Evolutionary conservation across 352 stramenopile species (phyloP).

Genomic region (Aphanomyces astaci): DNA sequence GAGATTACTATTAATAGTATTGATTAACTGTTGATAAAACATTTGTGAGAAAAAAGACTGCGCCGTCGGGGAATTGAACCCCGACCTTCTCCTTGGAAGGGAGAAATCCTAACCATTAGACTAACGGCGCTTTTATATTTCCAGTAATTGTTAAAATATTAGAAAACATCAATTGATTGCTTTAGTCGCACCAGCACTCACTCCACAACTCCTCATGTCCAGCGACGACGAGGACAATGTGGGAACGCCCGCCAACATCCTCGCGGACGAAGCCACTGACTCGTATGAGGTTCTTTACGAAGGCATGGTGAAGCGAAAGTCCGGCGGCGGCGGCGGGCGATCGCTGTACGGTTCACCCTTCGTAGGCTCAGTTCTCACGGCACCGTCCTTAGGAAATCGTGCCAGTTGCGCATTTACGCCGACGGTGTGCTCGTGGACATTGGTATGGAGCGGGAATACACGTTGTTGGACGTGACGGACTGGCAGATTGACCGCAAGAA

Average conservation of each 20-base stretch:
- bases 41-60: too few relatives aligned
- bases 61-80: too few relatives aligned
- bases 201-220: too few relatives aligned
- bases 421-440: background rate
- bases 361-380: too few relatives aligned
- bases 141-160: too few relatives aligned
- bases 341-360: background rate
- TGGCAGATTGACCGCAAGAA: constrained; percentile 22
- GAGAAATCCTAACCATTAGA: too few relatives aligned
- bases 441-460: background rate
- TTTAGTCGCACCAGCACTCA: too few relatives aligned
- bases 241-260: background rate
- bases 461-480: constrained; percentile 6
- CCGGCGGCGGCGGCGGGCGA: background rate
- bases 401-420: constrained; percentile 2
- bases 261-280: background rate
- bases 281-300: constrained; percentile 8
- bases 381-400: constrained; percentile 23
- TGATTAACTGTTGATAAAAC: too few relatives aligned
- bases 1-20: too few relatives aligned
- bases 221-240: background rate
- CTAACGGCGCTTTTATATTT: too few relatives aligned
- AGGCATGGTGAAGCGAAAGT: constrained; percentile 7
- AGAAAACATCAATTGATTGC: too few relatives aligned
- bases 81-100: too few relatives aligned